Conservation (phyloP, 441 rosid genomes). For the Corymbia calophylla region DNA sequence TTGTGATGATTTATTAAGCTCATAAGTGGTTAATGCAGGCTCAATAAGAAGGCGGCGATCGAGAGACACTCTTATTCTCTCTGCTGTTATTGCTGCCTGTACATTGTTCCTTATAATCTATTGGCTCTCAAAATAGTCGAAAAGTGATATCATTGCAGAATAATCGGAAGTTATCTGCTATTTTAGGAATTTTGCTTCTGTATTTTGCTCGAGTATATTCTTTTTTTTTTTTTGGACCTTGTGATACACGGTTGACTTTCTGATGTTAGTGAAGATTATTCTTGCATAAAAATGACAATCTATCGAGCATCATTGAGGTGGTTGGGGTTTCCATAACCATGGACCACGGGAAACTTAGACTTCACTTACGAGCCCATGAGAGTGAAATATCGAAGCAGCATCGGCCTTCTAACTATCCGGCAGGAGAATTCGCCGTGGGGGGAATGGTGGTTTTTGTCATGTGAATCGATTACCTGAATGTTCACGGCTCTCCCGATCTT, state of each 20-base stretch:
- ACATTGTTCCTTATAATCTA: slow-evolving; percentile 88
- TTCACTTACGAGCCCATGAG: neutral
- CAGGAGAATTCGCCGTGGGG: neutral
- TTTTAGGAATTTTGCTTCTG: slow-evolving; percentile 20
- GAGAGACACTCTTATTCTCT: slow-evolving; percentile 81
- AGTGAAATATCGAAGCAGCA: neutral
- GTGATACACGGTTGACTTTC: neutral
- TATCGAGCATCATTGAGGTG: neutral
- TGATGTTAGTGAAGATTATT: neutral
- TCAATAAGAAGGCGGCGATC: slow-evolving; percentile 80
- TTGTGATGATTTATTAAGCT: neutral
- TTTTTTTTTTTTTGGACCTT: neutral
- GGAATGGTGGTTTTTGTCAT: neutral
- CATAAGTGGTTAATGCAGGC: slow-evolving; percentile 28
- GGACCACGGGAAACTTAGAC: neutral
- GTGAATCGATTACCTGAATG: neutral
- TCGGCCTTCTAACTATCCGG: neutral
- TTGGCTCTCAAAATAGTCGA: slow-evolving; percentile 79
- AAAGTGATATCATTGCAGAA: neutral
- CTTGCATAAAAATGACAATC: neutral
- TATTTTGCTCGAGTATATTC: slow-evolving; percentile 14
- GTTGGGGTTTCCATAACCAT: neutral
- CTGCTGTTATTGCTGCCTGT: slow-evolving; percentile 91
- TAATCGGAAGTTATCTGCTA: slow-evolving; percentile 7
- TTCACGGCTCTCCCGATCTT: neutral